Evolutionary conservation across 495 filamentous ascomycete species (phyloP).

Genomic region (Talaromyces wortmannii): DNA sequence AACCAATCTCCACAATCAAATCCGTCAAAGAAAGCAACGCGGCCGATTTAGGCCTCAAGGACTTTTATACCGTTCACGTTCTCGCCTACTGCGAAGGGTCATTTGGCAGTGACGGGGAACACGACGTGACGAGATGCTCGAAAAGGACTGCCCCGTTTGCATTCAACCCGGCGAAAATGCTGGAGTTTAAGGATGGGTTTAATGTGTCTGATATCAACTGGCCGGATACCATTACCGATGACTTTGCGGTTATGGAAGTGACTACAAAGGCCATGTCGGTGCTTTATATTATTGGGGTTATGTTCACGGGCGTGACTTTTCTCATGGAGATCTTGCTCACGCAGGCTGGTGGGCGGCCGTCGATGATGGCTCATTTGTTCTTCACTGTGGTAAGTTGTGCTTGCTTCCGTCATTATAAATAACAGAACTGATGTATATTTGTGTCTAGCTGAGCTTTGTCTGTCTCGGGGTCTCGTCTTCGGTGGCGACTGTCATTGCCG

Average conservation of each 20-base stretch:
- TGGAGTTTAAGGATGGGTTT: slow-evolving; percentile 44
- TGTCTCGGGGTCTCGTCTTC: slow-evolving; percentile 54
- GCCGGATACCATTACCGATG: slow-evolving; percentile 54
- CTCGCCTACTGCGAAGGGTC: slow-evolving; percentile 64
- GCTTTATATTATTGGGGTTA: slow-evolving; percentile 58
- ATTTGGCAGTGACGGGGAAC: slow-evolving; percentile 41
- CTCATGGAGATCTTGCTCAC: slow-evolving; percentile 38
- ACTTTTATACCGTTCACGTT: slow-evolving; percentile 70
- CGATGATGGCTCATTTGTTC: slow-evolving; percentile 34
- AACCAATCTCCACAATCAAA: slow-evolving; percentile 18
- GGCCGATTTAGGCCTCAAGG: slow-evolving; percentile 32
- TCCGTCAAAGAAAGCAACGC: slow-evolving; percentile 12
- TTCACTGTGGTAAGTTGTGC: slow-evolving; percentile 21
- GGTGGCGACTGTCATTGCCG: slow-evolving; percentile 52
- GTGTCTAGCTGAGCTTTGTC: slow-evolving; percentile 35
- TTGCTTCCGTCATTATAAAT: neutral
- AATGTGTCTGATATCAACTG: slow-evolving; percentile 52
- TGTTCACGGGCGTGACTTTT: slow-evolving; percentile 48
- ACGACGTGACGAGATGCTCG: slow-evolving; percentile 57
- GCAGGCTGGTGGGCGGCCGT: slow-evolving; percentile 25
- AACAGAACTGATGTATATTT: neutral
- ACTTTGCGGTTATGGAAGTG: slow-evolving; percentile 43
- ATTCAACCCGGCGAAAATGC: slow-evolving; percentile 52
- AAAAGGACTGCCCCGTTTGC: slow-evolving; percentile 43
- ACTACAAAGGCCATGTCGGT: slow-evolving; percentile 51